phyloP scores from a whole-genome alignment of 2,329 filamentous ascomycete genomes.

The Penicillium sp. region DNA sequence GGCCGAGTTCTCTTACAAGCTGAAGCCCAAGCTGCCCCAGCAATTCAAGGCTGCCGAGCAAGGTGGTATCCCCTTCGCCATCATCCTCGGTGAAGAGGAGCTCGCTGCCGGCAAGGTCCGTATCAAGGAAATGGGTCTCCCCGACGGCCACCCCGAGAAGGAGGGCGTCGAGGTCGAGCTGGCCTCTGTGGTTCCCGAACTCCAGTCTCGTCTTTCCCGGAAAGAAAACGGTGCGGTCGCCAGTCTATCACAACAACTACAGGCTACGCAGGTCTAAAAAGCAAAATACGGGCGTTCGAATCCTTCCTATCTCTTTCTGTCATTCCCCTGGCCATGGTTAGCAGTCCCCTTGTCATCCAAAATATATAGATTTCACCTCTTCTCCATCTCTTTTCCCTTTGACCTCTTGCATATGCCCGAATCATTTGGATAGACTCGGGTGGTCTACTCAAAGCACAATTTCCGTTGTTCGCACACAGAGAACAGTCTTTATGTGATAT shows the following conservation, averaged over 20 bases:
- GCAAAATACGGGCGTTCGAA: constrained; percentile 20
- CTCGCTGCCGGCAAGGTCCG: constrained; percentile 77
- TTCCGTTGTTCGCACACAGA: too few relatives aligned
- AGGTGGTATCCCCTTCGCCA: constrained; percentile 74
- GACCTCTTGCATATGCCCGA: too few relatives aligned
- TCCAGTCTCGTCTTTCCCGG: constrained; percentile 24
- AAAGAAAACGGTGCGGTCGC: constrained; percentile 20
- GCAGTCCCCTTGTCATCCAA: too few relatives aligned
- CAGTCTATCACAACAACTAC: constrained; percentile 25
- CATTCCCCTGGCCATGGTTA: too few relatives aligned
- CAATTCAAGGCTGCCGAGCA: constrained; percentile 90
- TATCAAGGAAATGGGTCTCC: constrained; percentile 79
- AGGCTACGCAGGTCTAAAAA: constrained; percentile 24
- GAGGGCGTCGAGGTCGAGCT: constrained; percentile 74
- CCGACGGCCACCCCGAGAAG: constrained; percentile 83
- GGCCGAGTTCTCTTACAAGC: constrained; percentile 85
- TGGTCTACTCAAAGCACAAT: too few relatives aligned
- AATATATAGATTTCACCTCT: too few relatives aligned
- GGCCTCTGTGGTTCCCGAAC: constrained; percentile 25
- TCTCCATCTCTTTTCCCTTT: too few relatives aligned
- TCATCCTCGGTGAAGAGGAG: constrained; percentile 91
- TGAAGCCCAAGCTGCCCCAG: constrained; percentile 80
- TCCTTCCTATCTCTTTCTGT: too few relatives aligned
- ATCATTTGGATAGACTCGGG: too few relatives aligned
- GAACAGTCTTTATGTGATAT: too few relatives aligned